These are phyloP conservation scores for Sugiyamaella marilandica DNA, from an alignment of 805 yeast genomes.

Conservation along the genomic window DNA sequence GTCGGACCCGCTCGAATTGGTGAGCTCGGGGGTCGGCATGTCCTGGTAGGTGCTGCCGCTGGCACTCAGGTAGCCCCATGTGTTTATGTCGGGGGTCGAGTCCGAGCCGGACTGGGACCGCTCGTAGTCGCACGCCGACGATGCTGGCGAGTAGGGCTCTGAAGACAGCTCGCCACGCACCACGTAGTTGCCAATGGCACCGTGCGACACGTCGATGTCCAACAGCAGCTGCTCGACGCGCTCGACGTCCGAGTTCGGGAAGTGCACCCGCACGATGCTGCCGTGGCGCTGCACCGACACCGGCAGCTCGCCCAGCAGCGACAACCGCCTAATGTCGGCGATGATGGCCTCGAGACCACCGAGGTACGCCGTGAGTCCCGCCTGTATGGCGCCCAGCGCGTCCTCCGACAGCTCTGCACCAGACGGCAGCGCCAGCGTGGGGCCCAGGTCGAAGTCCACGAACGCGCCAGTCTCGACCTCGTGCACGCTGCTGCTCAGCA, in stretches of 20 bases:
- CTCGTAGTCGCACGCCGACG: background rate
- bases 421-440: constrained; percentile 39
- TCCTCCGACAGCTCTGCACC: constrained; percentile 42
- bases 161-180: constrained; percentile 2
- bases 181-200: constrained; percentile 39
- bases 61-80: constrained; percentile 4
- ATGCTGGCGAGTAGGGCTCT: background rate
- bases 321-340: constrained; percentile 43
- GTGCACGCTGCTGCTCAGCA: background rate
- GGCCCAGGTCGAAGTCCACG: constrained; percentile 52
- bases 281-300: constrained; percentile 41
- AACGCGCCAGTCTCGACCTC: constrained; percentile 28
- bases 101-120: background rate
- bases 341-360: constrained; percentile 38
- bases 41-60: constrained; percentile 7
- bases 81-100: background rate
- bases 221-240: constrained; percentile 53
- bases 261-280: constrained; percentile 50
- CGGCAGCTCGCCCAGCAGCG: constrained; percentile 60
- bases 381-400: constrained; percentile 37
- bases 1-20: constrained; percentile 10
- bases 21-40: constrained; percentile 13
- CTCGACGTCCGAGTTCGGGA: constrained; percentile 62
- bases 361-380: constrained; percentile 30
- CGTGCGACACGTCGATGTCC: constrained; percentile 57